Evolutionary conservation across 768 basidiomycete genomes (phyloP), one percentile per base, ranked within the genome.

Genomic region (Tricholoma flavovirens): DNA sequence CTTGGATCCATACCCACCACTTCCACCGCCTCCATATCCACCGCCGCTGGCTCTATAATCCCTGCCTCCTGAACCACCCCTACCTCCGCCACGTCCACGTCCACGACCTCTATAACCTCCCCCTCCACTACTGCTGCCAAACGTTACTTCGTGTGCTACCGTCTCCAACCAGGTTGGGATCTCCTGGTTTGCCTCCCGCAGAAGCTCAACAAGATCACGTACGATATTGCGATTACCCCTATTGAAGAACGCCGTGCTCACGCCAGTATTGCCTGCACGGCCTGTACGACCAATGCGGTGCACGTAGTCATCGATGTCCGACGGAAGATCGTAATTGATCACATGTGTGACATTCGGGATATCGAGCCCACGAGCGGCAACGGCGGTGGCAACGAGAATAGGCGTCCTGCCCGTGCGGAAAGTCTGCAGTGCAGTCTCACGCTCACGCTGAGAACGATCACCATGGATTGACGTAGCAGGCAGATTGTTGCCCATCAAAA

Each of bases 301-400:
- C 46, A 98, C 95, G 73, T 98, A 99, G 73, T 99, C 97, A 67
- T 98, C 97, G 60, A 99, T 95, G 74, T 98, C 97, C 58, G 89
- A 89, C 11, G 97, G 97, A 5, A 99, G 79, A 70, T 98, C 97
- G 73, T 98, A 98, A 72, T 98, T 96, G 77, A 98, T 81, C 67
- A 99, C 97, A 70, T 98, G 97, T 14, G 91, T 97, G 67, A 99
- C 97, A 72, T 99, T 97, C 59, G 97, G 97, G 64, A 99, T 98
- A 74, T 99, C 97, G 63, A 99, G 84, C 67, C 97, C 97, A 77
- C 97, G 93, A 55, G 97, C 97, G 32, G 97, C 97, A 55, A 99
- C 97, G 51, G 97, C 97, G 12, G 97, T 99, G 40, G 97, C 97
- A 56, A 99, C 97, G 64, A 99, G 77, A 73, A 98, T 88, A 32